These are phyloP conservation scores for Kondoa subrosea DNA, from an alignment of 768 basidiomycete genomes.

Conservation along the genomic window DNA sequence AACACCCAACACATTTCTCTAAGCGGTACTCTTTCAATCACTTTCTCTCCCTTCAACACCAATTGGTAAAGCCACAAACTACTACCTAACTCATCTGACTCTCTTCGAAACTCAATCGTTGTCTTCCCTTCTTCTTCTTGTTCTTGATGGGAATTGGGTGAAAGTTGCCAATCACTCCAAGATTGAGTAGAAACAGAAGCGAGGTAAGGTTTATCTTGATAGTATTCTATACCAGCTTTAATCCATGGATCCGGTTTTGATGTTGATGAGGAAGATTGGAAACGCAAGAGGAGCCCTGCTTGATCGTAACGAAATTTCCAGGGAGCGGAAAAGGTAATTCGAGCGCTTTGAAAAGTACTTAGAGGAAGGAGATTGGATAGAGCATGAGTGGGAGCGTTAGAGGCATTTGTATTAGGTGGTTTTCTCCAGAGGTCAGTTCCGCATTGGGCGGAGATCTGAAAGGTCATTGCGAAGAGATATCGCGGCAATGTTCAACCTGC, in stretches of 20 bases:
- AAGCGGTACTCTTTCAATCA: neutral
- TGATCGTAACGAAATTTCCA: constrained; percentile 32
- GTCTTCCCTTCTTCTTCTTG: neutral
- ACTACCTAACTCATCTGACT: neutral
- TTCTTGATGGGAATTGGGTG: too few species aligned
- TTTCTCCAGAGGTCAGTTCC: too few species aligned
- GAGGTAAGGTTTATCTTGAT: constrained; percentile 25
- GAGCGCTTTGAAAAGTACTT: constrained; percentile 23
- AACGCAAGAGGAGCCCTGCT: constrained; percentile 28
- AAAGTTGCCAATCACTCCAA: constrained; percentile 29
- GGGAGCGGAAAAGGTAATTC: constrained; percentile 27
- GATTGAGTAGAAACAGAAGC: constrained; percentile 28
- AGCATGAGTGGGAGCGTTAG: constrained; percentile 23
- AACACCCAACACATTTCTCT: neutral
- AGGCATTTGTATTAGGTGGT: too few species aligned
- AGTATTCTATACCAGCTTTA: constrained; percentile 31
- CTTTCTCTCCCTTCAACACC: neutral
- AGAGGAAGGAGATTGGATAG: constrained; percentile 16
- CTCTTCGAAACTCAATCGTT: neutral
- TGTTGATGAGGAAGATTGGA: constrained; percentile 12
- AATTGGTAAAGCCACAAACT: neutral
- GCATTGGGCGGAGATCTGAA: too few species aligned
- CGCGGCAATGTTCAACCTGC: too few species aligned
- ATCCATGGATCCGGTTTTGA: constrained; percentile 24
- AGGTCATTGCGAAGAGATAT: too few species aligned